phyloP scores from a whole-genome alignment of 1,139 yeast species.

The Protomyces pachydermus region DNA sequence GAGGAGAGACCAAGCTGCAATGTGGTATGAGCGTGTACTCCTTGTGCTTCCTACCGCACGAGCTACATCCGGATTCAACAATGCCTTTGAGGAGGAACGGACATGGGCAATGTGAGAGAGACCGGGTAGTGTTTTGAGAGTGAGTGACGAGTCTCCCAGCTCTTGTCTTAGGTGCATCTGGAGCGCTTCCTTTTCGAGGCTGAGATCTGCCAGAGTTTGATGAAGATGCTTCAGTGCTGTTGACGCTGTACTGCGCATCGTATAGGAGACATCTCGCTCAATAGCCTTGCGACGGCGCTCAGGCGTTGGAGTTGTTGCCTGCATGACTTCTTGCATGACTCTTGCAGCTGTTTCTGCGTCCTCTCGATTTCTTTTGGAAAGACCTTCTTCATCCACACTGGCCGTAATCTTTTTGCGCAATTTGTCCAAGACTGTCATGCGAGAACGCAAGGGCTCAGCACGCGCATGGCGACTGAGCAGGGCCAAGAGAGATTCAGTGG shows the following conservation, averaged over 20 bases:
- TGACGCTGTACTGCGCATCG: constrained; percentile 17
- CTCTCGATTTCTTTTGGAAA: constrained; percentile 31
- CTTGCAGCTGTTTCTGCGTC: constrained; percentile 33
- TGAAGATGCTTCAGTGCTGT: constrained; percentile 35
- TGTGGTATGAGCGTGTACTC: constrained; percentile 22
- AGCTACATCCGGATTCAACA: constrained; percentile 1
- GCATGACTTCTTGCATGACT: constrained; percentile 21
- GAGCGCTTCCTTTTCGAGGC: constrained; percentile 31
- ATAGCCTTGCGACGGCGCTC: constrained; percentile 21
- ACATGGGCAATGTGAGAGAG: constrained; percentile 28
- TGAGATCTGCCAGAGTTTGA: constrained; percentile 33
- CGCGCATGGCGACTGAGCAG: constrained; percentile 25
- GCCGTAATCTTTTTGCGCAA: constrained; percentile 36
- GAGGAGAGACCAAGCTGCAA: constrained; percentile 36
- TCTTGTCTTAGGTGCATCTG: constrained; percentile 30
- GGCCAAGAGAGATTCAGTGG: constrained; percentile 35
- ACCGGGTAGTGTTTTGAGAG: constrained; percentile 22
- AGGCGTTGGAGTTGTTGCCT: background rate
- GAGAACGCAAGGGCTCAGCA: constrained; percentile 23
- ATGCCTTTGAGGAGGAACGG: constrained; percentile 2
- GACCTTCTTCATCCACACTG: constrained; percentile 38
- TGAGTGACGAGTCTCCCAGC: constrained; percentile 16
- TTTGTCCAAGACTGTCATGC: constrained; percentile 31
- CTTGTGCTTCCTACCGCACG: constrained; percentile 16
- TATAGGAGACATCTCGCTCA: constrained; percentile 14